Evolutionary conservation across 441 rosid species (phyloP).

Genomic region (Daphne laureola): DNA sequence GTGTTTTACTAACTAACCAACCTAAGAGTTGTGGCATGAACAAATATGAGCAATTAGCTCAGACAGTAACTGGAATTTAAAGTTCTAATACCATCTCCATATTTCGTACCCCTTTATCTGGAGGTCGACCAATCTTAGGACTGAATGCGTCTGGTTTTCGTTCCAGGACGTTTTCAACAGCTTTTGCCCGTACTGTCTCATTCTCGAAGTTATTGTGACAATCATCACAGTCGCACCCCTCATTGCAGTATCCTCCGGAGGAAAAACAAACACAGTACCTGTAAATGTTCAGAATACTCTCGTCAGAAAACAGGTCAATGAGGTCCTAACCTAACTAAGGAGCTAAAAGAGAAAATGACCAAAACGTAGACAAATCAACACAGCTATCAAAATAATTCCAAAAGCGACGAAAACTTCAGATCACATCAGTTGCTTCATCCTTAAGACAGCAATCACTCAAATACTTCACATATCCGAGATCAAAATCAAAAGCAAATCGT

Average conservation of each 20-base stretch:
- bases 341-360: neutral
- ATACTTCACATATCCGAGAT: neutral
- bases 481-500: neutral
- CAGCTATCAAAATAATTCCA: neutral
- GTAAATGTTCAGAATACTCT: constrained; percentile 12
- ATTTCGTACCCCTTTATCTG: constrained; percentile 29
- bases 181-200: constrained; percentile 31
- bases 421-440: neutral
- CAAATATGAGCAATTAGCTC: neutral
- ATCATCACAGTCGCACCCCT: constrained; percentile 49
- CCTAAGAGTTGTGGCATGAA: neutral
- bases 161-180: constrained; percentile 30
- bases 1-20: neutral
- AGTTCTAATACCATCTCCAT: neutral
- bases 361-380: neutral
- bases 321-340: neutral
- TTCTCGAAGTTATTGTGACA: constrained; percentile 49
- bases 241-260: constrained; percentile 52
- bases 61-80: neutral
- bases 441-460: neutral
- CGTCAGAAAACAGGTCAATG: neutral
- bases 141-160: constrained; percentile 56
- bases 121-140: constrained; percentile 27
- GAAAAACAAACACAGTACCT: constrained; percentile 77
- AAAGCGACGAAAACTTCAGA: neutral